Evolutionary conservation across 495 filamentous ascomycete genomes (phyloP).

Genomic region (Lepraria neglecta): DNA sequence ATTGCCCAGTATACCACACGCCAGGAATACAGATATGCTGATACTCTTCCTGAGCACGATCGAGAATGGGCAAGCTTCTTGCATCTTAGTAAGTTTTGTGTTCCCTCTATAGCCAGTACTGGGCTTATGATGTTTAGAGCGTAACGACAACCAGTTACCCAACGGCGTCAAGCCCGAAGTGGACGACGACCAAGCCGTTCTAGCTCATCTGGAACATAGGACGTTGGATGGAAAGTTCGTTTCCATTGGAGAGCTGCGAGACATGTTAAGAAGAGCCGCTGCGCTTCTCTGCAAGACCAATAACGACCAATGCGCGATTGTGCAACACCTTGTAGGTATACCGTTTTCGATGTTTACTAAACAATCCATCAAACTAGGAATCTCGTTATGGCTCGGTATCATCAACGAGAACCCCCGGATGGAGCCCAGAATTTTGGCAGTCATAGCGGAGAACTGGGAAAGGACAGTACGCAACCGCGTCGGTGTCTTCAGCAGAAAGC

Average conservation of each 20-base stretch:
- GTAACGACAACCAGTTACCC: constrained; percentile 9
- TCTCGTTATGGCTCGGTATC: constrained; percentile 91
- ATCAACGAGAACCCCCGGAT: constrained; percentile 92
- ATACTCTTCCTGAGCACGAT: constrained; percentile 57
- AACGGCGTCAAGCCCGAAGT: constrained; percentile 39
- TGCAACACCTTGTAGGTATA: constrained; percentile 79
- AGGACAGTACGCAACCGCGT: constrained; percentile 62
- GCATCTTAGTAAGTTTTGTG: constrained; percentile 35
- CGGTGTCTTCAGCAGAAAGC: constrained; percentile 72
- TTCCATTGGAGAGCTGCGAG: constrained; percentile 67
- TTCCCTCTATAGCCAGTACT: neutral
- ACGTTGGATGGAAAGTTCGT: constrained; percentile 58
- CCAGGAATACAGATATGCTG: constrained; percentile 82
- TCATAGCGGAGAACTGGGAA: constrained; percentile 86
- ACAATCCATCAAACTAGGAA: constrained; percentile 88
- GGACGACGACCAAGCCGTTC: constrained; percentile 43
- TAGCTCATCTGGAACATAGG: constrained; percentile 62
- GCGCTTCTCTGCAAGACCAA: constrained; percentile 72
- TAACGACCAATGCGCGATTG: constrained; percentile 64
- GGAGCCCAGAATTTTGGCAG: constrained; percentile 72
- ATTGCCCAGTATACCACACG: constrained; percentile 95
- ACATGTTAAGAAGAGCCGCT: constrained; percentile 74
- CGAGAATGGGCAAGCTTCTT: constrained; percentile 56
- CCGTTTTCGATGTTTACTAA: constrained; percentile 91
- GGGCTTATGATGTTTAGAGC: neutral